Evolutionary conservation across 768 basidiomycete species (phyloP), one percentile per base, ranked within the genome.

Genomic region (Stropharia rugosoannulata): DNA sequence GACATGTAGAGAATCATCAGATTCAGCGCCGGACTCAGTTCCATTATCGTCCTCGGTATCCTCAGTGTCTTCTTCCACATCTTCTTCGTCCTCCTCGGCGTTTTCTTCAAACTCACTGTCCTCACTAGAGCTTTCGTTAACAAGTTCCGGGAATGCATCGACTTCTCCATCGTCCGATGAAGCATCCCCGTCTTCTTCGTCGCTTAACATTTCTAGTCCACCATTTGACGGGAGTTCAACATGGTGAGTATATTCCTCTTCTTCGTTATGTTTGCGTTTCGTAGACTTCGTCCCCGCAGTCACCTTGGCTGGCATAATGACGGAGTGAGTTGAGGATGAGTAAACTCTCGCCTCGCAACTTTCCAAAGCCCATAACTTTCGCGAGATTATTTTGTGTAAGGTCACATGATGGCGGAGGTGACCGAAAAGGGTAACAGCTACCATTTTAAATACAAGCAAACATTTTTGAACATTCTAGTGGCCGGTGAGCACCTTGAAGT

Each of bases 101-200:
- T 59, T 63, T 18, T 63, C 73, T 13, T 71, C 70, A 29, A 64
- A 65, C 1, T 70, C 67, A 22, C 77, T 77, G 18, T 77, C 80
- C 27, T 77, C 75, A 56, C 71, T 76, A 59, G 86, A 82, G 57
- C 85, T 84, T 51, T 72, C 73, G 2, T 75, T 70, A 58, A 81
- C 77, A 46, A 91, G 82, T 64, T 82, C 84, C 1, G 91, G 90
- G 63, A 93, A 93, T 45, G 83, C 84, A 60, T 92, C 89, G 16
- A 83, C 76, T 58, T 83, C 79, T 29, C 79, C 82, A 51, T 81
- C 82, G 64, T 84, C 83, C 13, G 80, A 80, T 41, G 70, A 75
- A 32, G 72, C 73, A 45, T 75, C 78, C 19, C 69, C 74, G 12
- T 75, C 74, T 66, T 89, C 89, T 56, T 91, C 90, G 65, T 88